Evolutionary conservation across 305 asterid species (phyloP).

Genomic region (Ajuga reptans): DNA sequence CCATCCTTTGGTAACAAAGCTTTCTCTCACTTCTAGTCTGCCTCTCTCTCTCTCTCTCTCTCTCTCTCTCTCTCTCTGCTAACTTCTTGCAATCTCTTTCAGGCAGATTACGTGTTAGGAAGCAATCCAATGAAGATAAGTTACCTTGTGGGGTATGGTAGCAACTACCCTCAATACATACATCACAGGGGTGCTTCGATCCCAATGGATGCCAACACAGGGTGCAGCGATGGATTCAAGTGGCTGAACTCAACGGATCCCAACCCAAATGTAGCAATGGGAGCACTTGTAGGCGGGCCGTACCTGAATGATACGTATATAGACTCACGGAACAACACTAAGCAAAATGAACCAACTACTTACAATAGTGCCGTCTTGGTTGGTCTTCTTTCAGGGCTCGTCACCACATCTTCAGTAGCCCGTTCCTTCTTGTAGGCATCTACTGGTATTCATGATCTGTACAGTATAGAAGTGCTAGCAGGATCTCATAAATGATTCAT

Average conservation of each 20-base stretch:
- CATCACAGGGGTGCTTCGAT: constrained; percentile 71
- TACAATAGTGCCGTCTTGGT: constrained; percentile 49
- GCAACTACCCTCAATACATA: constrained; percentile 44
- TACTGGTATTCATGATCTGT: background rate
- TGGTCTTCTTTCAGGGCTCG: constrained; percentile 55
- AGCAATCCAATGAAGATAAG: constrained; percentile 46
- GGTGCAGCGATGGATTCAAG: constrained; percentile 54
- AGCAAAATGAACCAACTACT: constrained; percentile 53
- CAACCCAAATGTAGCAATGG: constrained; percentile 54
- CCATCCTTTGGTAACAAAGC: background rate
- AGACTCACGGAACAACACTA: constrained; percentile 44
- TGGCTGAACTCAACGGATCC: constrained; percentile 46
- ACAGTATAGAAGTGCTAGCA: constrained; percentile 10
- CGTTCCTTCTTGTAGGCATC: constrained; percentile 28
- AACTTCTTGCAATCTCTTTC: background rate
- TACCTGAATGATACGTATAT: constrained; percentile 42
- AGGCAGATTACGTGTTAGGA: constrained; percentile 55
- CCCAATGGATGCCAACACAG: constrained; percentile 38
- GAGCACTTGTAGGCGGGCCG: constrained; percentile 73
- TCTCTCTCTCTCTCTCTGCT: background rate
- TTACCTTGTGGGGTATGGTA: constrained; percentile 55
- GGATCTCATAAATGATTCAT: background rate
- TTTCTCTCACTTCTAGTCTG: background rate
- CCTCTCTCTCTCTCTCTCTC: background rate
- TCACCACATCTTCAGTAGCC: constrained; percentile 33